Base-by-base conservation (phyloP, 306 rosid genomes). In the Cucurbita argyrosperma region DNA sequence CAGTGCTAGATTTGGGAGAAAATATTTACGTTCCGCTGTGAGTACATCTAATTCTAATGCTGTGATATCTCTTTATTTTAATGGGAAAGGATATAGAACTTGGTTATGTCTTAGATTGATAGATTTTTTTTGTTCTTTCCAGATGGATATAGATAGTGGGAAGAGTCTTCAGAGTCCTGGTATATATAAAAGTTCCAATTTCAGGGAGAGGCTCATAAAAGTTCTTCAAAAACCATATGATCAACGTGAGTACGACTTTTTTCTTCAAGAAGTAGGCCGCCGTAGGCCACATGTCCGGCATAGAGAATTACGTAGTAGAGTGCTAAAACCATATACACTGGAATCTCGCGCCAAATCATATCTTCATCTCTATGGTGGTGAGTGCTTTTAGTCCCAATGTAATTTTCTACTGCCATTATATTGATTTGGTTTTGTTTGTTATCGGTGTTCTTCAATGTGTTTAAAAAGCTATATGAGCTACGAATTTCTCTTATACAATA, bases 201-300 rank as follows among this genome's bases (percentile, higher is more conserved):
- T 83, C 78, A 84, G 82, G 82, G 82, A 60, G 56, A 81, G 82
- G 68, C 92, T 93, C 45, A 55, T 85, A 86, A 74, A 87, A 76
- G 59, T 45, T 68, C 89, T 90, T 73, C 70, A 75, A 71, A 83
- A 70, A 76, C 98, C 94, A 26, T 93, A 79, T 71, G 71, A 86
- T 79, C 55, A 71, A 46, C 26, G 67, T 26, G 88, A 93, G 80
- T 76, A 37, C 46, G 39, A 76, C 10, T 0, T 0, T 16, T 77
- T 61, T 40, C 46, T 75, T 67, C 15, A 64, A 7, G 78, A 74
- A 69, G 84, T 77, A 23, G 14, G 7, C 39, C 1, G 23, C 7
- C 74, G 5, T 57, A 85, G 16, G 83, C 67, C 51, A 75, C 72
- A 8, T 46, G 53, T 30, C 19, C 75, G 80, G 3, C 74, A 84